A percentile compares a stretch with the other conserved stretches of the same genome.
Conservation (phyloP, 768 basidiomycete genomes). For the Mycena albidolilacea region DNA sequence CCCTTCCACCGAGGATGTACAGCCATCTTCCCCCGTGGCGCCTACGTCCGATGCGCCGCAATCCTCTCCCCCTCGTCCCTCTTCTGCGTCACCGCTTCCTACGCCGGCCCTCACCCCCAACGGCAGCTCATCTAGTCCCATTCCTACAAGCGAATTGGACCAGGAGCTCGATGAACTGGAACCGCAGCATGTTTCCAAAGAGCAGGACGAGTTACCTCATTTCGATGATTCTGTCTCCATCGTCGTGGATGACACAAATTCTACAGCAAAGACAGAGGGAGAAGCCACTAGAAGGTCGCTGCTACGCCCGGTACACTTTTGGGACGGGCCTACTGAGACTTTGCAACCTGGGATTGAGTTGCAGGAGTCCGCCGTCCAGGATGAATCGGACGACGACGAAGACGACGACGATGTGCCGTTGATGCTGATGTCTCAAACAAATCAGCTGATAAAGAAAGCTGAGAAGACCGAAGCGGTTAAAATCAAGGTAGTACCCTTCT, state of each 20-base stretch:
- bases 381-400: slow-evolving; percentile 48
- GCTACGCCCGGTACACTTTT: slow-evolving; percentile 61
- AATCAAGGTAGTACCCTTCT: slow-evolving; percentile 38
- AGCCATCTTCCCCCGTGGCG: slow-evolving; percentile 30
- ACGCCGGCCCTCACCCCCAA: slow-evolving; percentile 78
- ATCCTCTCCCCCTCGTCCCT: slow-evolving; percentile 45
- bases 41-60: slow-evolving; percentile 38
- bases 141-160: slow-evolving; percentile 48
- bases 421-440: slow-evolving; percentile 39
- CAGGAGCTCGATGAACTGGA: slow-evolving; percentile 15
- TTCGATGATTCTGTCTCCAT: slow-evolving; percentile 7
- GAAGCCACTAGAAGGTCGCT: slow-evolving; percentile 52
- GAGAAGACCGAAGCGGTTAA: slow-evolving; percentile 25
- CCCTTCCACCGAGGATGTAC: slow-evolving; percentile 35
- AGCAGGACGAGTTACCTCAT: slow-evolving; percentile 25
- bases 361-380: slow-evolving; percentile 45
- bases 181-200: neutral
- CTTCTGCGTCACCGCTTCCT: slow-evolving; percentile 58
- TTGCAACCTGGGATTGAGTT: slow-evolving; percentile 60
- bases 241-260: slow-evolving; percentile 34
- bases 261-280: slow-evolving; percentile 45
- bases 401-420: slow-evolving; percentile 50
- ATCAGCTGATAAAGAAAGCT: slow-evolving; percentile 35
- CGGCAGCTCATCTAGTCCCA: slow-evolving; percentile 76
- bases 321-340: slow-evolving; percentile 52